Evolutionary conservation across 345 rosid genomes (phyloP).

Genomic region (Viola odorata): DNA sequence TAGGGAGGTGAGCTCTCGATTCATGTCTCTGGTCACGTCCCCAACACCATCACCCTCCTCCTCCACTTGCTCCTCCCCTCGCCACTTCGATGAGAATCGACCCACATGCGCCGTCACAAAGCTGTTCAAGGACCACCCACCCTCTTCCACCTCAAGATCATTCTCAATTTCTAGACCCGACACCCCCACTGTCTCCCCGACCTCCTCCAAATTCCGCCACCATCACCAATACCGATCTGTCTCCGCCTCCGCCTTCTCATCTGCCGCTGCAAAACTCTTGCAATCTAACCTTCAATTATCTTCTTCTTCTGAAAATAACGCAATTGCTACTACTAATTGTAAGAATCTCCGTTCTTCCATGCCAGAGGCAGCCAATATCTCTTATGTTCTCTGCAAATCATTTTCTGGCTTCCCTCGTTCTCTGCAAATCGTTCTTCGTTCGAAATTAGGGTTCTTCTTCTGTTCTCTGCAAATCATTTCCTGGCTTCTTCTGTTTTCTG

Average conservation of each 20-base stretch:
- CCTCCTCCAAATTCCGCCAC: slow-evolving; percentile 27
- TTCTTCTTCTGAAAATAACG: slow-evolving; percentile 4
- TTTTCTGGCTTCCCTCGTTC: too few relatives aligned
- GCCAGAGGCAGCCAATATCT: slow-evolving; percentile 30
- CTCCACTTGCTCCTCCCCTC: slow-evolving; percentile 18
- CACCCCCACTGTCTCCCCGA: slow-evolving; percentile 21
- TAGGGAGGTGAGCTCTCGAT: slow-evolving; percentile 75
- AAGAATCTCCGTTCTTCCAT: slow-evolving; percentile 29
- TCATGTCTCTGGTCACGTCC: slow-evolving; percentile 60
- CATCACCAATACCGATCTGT: slow-evolving; percentile 24
- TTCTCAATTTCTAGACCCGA: slow-evolving; percentile 18
- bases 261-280: slow-evolving; percentile 68
- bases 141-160: slow-evolving; percentile 3
- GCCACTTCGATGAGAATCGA: slow-evolving; percentile 4
- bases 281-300: slow-evolving; percentile 31
- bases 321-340: not conserved
- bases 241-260: slow-evolving; percentile 10
- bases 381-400: too few relatives aligned
- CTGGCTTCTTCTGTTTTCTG: too few relatives aligned
- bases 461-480: too few relatives aligned
- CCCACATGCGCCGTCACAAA: slow-evolving; percentile 4
- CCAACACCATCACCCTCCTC: slow-evolving; percentile 23
- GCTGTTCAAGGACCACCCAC: slow-evolving; percentile 29
- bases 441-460: too few relatives aligned
- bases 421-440: too few relatives aligned